phyloP scores from a whole-genome alignment of 2,329 filamentous ascomycete genomes.

The Akanthomyces uredinophilus region DNA sequence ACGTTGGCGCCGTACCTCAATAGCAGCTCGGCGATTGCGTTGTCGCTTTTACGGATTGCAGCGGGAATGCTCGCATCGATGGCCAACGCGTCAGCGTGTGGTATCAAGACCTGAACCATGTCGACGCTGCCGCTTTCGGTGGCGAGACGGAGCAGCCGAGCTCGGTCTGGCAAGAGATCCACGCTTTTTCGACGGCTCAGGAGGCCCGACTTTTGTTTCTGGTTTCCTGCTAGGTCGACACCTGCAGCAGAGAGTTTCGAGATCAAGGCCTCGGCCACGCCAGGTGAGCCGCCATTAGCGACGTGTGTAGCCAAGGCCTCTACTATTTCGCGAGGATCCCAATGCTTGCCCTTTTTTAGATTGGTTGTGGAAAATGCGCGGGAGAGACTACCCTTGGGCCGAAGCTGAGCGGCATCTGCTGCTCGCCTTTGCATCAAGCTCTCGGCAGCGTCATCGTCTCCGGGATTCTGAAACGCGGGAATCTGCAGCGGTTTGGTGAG shows the following conservation, averaged over 20 bases:
- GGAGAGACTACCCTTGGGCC: constrained; percentile 36
- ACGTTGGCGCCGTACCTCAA: constrained; percentile 47
- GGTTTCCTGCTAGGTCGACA: constrained; percentile 44
- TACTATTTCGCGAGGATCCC: constrained; percentile 49
- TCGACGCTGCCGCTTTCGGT: constrained; percentile 46
- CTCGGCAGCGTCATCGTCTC: constrained; percentile 50
- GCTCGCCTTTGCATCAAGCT: constrained; percentile 46
- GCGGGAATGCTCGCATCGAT: constrained; percentile 46
- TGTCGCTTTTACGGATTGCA: constrained; percentile 42
- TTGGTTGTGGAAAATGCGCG: constrained; percentile 34
- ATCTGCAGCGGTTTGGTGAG: constrained; percentile 38
- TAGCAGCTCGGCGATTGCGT: constrained; percentile 41
- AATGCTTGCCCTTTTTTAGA: constrained; percentile 43
- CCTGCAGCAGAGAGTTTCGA: constrained; percentile 44
- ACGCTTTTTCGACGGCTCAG: constrained; percentile 45
- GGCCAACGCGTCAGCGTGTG: constrained; percentile 46
- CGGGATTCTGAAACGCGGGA: constrained; percentile 39
- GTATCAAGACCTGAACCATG: constrained; percentile 49
- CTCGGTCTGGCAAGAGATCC: constrained; percentile 43
- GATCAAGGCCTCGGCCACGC: constrained; percentile 52
- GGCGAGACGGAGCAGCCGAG: constrained; percentile 46
- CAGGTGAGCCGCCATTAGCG: constrained; percentile 43
- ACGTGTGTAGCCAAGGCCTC: constrained; percentile 47
- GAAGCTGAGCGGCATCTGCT: constrained; percentile 29
- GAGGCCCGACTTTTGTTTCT: constrained; percentile 44